phyloP scores from a whole-genome alignment of 306 rosid genomes.

The Fragaria vesca region DNA sequence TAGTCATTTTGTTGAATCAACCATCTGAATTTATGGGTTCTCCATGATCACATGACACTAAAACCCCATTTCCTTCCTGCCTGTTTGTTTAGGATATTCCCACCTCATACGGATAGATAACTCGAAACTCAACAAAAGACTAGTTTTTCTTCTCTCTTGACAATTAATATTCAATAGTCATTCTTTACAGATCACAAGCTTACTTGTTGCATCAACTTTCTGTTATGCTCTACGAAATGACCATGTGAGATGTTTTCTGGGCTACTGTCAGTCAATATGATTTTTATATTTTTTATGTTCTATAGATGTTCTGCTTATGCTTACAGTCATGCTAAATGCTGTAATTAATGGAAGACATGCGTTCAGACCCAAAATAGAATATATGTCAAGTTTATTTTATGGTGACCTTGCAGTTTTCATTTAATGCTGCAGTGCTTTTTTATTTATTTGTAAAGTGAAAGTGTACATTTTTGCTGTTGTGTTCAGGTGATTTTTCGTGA shows the following conservation, averaged over 20 bases:
- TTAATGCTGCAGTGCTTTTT: neutral
- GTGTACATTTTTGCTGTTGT: too few species aligned
- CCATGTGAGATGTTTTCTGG: neutral
- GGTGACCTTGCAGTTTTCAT: neutral
- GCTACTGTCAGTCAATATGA: too few species aligned
- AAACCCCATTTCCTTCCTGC: neutral
- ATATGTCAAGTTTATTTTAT: neutral
- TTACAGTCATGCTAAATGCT: neutral
- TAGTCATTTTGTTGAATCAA: neutral
- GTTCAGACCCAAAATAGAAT: neutral
- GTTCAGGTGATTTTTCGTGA: neutral
- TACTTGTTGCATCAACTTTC: neutral
- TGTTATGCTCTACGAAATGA: neutral
- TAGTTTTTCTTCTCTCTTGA: neutral
- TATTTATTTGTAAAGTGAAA: neutral
- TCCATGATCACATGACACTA: neutral
- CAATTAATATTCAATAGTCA: neutral
- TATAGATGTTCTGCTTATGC: neutral
- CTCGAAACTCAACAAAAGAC: neutral
- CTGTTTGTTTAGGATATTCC: neutral
- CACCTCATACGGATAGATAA: neutral
- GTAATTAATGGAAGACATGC: neutral
- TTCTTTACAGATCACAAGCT: constrained; percentile 1
- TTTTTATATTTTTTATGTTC: too few species aligned
- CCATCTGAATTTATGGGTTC: neutral